Percentiles rank a stretch among this genome's conserved stretches.
Conservation (phyloP, 2,329 filamentous ascomycete genomes). For the Paraphaeosphaeria minitans region DNA sequence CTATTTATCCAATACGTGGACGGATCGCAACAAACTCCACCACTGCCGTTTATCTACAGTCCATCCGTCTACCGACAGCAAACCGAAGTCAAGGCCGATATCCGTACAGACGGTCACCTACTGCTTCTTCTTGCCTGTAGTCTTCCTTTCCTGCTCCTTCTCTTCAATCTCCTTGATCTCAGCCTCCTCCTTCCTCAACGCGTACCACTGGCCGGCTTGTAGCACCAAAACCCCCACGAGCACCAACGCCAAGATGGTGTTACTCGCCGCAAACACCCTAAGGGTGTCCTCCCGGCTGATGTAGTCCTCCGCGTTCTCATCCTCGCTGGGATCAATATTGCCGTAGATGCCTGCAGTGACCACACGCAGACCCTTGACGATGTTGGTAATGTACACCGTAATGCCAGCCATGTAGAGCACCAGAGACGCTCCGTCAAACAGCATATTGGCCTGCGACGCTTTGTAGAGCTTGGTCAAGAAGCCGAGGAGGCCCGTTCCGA, state of each 20-base stretch:
- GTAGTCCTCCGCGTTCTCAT: slow-evolving; percentile 61
- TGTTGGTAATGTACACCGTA: slow-evolving; percentile 93
- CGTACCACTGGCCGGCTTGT: slow-evolving; percentile 98
- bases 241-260: slow-evolving; percentile 93
- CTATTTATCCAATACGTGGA: not conserved
- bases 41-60: not conserved
- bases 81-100: not conserved
- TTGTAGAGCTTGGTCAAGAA: slow-evolving; percentile 95
- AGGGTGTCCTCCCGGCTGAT: slow-evolving; percentile 87
- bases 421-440: slow-evolving; percentile 80
- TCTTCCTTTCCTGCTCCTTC: slow-evolving; percentile 43
- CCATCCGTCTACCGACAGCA: not conserved
- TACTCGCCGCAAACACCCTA: slow-evolving; percentile 88
- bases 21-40: not conserved
- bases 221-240: slow-evolving; percentile 88
- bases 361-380: slow-evolving; percentile 89
- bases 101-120: slow-evolving; percentile 6
- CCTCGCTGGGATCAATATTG: slow-evolving; percentile 44
- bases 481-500: slow-evolving; percentile 83
- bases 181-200: slow-evolving; percentile 87
- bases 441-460: slow-evolving; percentile 89
- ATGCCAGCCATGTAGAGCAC: slow-evolving; percentile 83
- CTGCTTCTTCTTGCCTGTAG: slow-evolving; percentile 44
- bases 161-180: slow-evolving; percentile 71
- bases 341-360: slow-evolving; percentile 75